Evolutionary conservation across 73 alveolate species (phyloP), one percentile per base, ranked within the genome.

Genomic region (Paraurostyla sp.): DNA sequence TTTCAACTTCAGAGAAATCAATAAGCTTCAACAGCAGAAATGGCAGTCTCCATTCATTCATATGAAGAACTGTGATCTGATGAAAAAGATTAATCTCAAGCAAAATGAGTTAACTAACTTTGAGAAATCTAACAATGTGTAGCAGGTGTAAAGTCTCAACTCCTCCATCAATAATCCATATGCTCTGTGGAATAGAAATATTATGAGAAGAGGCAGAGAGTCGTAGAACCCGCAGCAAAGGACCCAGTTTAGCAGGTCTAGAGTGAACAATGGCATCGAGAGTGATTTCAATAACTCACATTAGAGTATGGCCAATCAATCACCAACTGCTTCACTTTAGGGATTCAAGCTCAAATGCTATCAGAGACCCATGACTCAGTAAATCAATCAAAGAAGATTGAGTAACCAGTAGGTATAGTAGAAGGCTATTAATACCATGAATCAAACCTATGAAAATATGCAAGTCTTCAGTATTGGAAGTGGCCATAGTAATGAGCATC

Each of bases 1-100:
- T 58, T 65, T 65, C 23, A 65, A 65, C 36, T 65, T 65, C 46
- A 65, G 41, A 15, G 82, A 65, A 22, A 38, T 65, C 13, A 65
- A 65, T 38, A 32, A 38, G 56, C 58, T 65, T 38, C 18, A 65
- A 40, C 43, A 65, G 6, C 35, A 40, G 35, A 65, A 65, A 65
- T 65, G 82, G 82, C 13, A 35, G 82, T 65, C 82, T 36, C 82
- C 82, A 0, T 65, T 18, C 25, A 35, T 65, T 9, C 82, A 65
- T 30, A 15, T 38, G 42, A 65, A 65, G 25, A 65, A 65, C 13
- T 65, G 82, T 30, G 58, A 65, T 35, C 46, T 35, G 46, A 65
- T 22, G 1, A 32, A 38, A 18, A 65, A 23, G 58, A 33, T 65
- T 33, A 65, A 65, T 65, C 25, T 65, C 13, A 65, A 38, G 38